Evolutionary conservation across 805 yeast species (phyloP), one percentile per base, ranked within the genome.

Genomic region (Cyberlindnera suaveolens): DNA sequence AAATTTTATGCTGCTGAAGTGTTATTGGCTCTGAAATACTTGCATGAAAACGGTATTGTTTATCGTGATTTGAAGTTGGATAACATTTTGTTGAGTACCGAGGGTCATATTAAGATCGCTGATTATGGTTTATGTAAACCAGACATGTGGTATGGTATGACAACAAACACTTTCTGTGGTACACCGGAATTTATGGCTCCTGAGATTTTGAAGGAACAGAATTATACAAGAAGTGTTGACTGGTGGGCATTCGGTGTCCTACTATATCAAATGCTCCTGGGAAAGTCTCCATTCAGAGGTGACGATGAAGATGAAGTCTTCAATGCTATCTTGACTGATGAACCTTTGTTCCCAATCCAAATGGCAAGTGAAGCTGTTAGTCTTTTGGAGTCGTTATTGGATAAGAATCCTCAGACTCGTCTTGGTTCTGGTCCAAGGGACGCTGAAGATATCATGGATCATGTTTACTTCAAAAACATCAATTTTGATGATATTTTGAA

Each of bases 181-280:
- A 93, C 99, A 3, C 99, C 99, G 0, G 99, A 93, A 64, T 86
- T 93, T 54, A 93, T 93, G 96, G 99, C 99, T 1, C 99, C 99
- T 0, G 99, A 93, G 65, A 91, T 93, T 52, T 72, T 93, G 58
- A 82, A 87, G 50, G 98, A 93, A 42, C 95, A 90, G 63, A 85
- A 82, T 46, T 93, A 93, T 58, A 93, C 89, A 41, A 80, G 95
- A 58, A 85, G 93, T 33, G 99, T 93, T 42, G 99, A 93, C 66
- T 93, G 99, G 99, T 93, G 99, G 99, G 98, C 99, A 1, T 88
- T 90, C 71, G 99, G 99, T 45, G 98, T 93, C 26, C 72, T 93
- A 50, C 71, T 93, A 51, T 93, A 91, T 65, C 99, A 93, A 66
- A 93, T 93, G 99, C 71, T 93, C 44, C 72, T 93, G 45, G 93